Evolutionary conservation across 2,329 filamentous ascomycete genomes (phyloP).

Genomic region (Fusarium lyarnte): DNA sequence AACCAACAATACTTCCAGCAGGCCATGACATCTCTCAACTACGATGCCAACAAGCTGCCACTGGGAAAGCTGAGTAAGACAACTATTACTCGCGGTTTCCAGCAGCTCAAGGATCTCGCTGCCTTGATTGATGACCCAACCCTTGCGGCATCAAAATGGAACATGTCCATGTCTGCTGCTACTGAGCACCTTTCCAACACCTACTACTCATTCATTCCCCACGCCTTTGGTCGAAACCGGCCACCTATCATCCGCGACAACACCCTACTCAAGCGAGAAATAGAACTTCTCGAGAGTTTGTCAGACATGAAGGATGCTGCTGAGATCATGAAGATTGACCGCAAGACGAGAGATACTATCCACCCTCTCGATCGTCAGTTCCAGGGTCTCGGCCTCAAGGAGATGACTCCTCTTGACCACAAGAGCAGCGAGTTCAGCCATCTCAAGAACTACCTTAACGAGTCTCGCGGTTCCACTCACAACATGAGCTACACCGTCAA

Average conservation of each 20-base stretch:
- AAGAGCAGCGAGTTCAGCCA: conserved; percentile 70
- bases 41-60: conserved; percentile 80
- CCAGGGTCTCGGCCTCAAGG: conserved; percentile 73
- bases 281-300: conserved; percentile 82
- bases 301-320: conserved; percentile 86
- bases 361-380: conserved; percentile 79
- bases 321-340: conserved; percentile 76
- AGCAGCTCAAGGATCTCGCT: conserved; percentile 79
- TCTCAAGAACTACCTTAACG: conserved; percentile 73
- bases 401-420: conserved; percentile 76
- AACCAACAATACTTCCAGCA: conserved; percentile 76
- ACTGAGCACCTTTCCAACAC: conserved; percentile 75
- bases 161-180: conserved; percentile 50
- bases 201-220: conserved; percentile 85
- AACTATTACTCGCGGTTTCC: conserved; percentile 79
- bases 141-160: conserved; percentile 57
- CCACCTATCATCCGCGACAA: conserved; percentile 73
- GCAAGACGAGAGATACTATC: conserved; percentile 59
- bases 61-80: conserved; percentile 84
- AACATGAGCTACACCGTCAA: conserved; percentile 67
- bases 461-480: conserved; percentile 76
- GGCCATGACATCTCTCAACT: conserved; percentile 74
- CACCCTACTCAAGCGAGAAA: conserved; percentile 74
- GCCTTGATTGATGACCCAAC: conserved; percentile 67
- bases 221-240: conserved; percentile 77